A percentile compares a stretch with the other conserved stretches of the same genome.
Evolutionary conservation across 2,329 filamentous ascomycete genomes (phyloP).

Genomic region (Nigrospora sphaerica): DNA sequence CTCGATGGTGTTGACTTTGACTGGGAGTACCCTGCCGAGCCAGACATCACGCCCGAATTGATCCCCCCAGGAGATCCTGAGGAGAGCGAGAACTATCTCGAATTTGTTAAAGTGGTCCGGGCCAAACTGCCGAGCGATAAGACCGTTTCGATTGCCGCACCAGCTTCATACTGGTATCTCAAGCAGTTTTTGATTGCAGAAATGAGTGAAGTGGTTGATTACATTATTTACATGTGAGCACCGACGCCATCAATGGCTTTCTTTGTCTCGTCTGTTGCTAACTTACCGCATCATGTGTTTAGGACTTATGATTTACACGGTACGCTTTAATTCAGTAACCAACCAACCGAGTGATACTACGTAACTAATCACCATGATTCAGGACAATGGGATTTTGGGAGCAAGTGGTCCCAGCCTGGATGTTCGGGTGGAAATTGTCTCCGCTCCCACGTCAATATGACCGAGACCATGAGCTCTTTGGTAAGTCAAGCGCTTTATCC

Average conservation of each 20-base stretch:
- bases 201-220: constrained; percentile 10
- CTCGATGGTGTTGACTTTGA: constrained; percentile 26
- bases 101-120: constrained; percentile 5
- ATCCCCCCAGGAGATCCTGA: constrained; percentile 8
- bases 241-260: neutral
- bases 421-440: constrained; percentile 8
- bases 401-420: constrained; percentile 1
- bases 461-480: constrained; percentile 12
- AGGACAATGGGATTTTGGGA: constrained; percentile 11
- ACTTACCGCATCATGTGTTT: constrained; percentile 2
- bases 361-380: neutral
- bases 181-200: constrained; percentile 10
- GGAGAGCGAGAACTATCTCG: constrained; percentile 8
- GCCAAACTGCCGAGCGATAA: constrained; percentile 1
- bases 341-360: neutral
- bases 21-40: constrained; percentile 26
- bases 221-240: constrained; percentile 12
- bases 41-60: neutral
- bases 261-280: neutral
- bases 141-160: constrained; percentile 12
- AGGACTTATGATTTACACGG: constrained; percentile 10
- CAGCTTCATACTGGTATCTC: constrained; percentile 18
- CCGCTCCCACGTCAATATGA: constrained; percentile 11
- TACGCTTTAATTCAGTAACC: neutral
- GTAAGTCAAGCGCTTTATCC: constrained; percentile 7